These are phyloP conservation scores for Vanderwaltozyma verrucispora DNA, from an alignment of 805 yeast genomes.

Conservation along the genomic window DNA sequence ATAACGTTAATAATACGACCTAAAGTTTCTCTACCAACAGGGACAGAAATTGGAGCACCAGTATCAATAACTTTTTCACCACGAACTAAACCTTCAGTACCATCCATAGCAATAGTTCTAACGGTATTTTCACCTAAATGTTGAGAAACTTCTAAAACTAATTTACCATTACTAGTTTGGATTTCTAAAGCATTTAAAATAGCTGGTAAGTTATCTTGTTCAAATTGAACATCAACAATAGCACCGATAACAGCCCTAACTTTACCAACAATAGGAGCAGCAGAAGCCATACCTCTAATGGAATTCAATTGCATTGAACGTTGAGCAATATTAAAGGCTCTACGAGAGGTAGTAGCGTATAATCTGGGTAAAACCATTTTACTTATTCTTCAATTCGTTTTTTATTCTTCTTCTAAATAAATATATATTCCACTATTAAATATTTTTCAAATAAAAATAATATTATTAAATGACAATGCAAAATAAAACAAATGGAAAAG, in stretches of 20 bases:
- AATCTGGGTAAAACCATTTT: slow-evolving; percentile 45
- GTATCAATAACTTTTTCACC: slow-evolving; percentile 88
- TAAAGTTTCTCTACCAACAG: slow-evolving; percentile 98
- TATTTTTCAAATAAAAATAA: too few relatives aligned
- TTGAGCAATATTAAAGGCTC: slow-evolving; percentile 83
- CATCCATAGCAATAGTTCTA: slow-evolving; percentile 99
- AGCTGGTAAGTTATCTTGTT: slow-evolving; percentile 93
- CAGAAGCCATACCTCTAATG: slow-evolving; percentile 36
- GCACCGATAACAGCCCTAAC: slow-evolving; percentile 99
- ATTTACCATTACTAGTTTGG: slow-evolving; percentile 64
- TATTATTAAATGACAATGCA: too few relatives aligned
- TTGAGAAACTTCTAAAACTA: slow-evolving; percentile 97
- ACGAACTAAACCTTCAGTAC: slow-evolving; percentile 99
- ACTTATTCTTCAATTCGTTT: background rate
- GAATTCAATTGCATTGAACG: slow-evolving; percentile 54
- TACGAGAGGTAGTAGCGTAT: slow-evolving; percentile 60
- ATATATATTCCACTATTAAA: too few relatives aligned
- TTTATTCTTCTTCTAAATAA: background rate
- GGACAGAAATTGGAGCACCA: slow-evolving; percentile 97
- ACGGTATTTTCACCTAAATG: slow-evolving; percentile 99
- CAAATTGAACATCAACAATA: slow-evolving; percentile 98
- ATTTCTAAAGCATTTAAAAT: slow-evolving; percentile 94
- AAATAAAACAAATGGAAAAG: too few relatives aligned
- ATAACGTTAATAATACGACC: slow-evolving; percentile 97
- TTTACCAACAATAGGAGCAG: slow-evolving; percentile 62